These are phyloP conservation scores for Trypanosomatidae sp. DNA, from an alignment of 208 protist species.

Conservation along the genomic window DNA sequence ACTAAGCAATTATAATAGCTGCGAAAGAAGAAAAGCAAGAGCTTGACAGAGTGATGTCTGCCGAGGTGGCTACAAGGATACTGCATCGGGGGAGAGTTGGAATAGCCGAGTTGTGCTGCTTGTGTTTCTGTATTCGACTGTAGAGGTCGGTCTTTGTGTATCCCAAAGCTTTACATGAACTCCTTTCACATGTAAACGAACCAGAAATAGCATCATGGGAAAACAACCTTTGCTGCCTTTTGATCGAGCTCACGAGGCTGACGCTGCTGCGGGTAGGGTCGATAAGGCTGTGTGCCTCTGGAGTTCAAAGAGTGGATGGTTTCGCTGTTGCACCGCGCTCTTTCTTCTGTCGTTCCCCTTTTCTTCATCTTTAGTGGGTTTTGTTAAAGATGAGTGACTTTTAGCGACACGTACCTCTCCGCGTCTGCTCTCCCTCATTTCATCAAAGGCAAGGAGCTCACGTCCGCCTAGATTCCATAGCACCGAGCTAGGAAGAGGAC, in stretches of 20 bases:
- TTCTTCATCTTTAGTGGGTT: neutral
- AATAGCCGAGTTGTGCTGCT: neutral
- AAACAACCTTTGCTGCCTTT: neutral
- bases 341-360: neutral
- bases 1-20: no score
- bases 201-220: neutral
- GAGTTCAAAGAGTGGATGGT: neutral
- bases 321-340: neutral
- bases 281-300: neutral
- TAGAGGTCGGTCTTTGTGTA: neutral
- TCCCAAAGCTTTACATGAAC: neutral
- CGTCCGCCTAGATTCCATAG: neutral
- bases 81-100: neutral
- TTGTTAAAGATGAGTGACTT: neutral
- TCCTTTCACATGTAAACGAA: neutral
- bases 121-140: neutral
- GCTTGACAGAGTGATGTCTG: neutral
- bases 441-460: neutral
- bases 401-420: neutral
- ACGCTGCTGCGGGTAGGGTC: neutral
- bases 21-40: no score
- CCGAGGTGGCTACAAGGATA: neutral
- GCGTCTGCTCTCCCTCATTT: neutral
- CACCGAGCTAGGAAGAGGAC: neutral
- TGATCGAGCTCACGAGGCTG: neutral